Base-by-base conservation (phyloP, 208 protist genomes). In the Cochliopodium minus region DNA sequence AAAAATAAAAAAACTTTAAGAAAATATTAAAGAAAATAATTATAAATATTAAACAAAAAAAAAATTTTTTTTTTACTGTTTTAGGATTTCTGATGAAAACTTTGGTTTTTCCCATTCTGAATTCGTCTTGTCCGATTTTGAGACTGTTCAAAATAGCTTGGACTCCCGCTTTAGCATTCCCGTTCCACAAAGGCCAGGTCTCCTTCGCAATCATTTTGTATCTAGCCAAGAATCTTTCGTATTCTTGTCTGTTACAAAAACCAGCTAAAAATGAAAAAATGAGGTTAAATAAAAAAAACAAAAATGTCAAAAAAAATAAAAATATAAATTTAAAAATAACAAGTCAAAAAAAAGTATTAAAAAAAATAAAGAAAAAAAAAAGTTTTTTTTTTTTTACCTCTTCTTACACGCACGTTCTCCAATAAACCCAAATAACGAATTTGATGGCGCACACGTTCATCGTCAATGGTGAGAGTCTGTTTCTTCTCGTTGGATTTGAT, bases 131-230 rank as follows among this genome's bases (percentile, higher is more conserved):
- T 26, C 20, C 13, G 9, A 55, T 20, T 32, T 42, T 42, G 33
- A 55, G 38, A 17, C 42, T 34, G 5, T 55, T 10, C 6, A 55
- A 7, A 32, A 55, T 55, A 10, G 15, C 13, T 20, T 55, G 9
- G n/a, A 28, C 20, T 5, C 50, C 50, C 17, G 32, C 50, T 10
- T 32, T 42, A 5, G 20, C 6, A 32, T 17, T n/a, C 3, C 50
- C 50, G 13, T 42, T 55, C 23, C 34, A 55, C 9, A 5, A 5
- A 25, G 50, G 50, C 50, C 50, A 55, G 29, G 50, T 55, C 1
- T 6, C 5, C 20, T 38, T 13, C 15, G 23, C 29, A 26, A 30
- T 42, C n/a, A 55, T 76, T 47, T 81, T 78, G 61, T 88, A 55
- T 17, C 50, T 17, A 55, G 38, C 34, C 2, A 55, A n/a, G 22